A percentile compares a stretch with the other conserved stretches of the same genome.
Conservation (phyloP, 768 basidiomycete genomes). For the Hydnum rufescens region DNA sequence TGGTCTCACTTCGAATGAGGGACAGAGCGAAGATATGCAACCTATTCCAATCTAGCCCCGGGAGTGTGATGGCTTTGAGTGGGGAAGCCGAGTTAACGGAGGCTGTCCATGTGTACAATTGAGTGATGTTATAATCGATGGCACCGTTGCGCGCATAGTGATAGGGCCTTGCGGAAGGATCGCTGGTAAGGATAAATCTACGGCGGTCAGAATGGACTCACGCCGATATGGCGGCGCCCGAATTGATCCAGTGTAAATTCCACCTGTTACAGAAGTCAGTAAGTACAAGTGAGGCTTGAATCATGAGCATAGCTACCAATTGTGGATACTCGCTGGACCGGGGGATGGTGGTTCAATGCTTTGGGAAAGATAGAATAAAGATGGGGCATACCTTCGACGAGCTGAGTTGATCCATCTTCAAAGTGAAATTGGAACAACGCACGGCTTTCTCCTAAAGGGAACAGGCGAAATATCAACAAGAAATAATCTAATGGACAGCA, state of each 20-base stretch:
- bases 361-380: not conserved
- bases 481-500: not conserved
- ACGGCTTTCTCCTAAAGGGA: constrained; percentile 23
- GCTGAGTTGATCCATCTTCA: constrained; percentile 10
- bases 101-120: constrained; percentile 12
- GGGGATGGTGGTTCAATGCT: not conserved
- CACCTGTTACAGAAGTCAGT: constrained; percentile 10
- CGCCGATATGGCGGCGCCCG: constrained; percentile 11
- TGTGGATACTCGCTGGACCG: no score
- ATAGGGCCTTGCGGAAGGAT: constrained; percentile 10
- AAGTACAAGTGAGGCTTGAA: no score
- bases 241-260: constrained; percentile 13
- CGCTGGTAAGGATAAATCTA: not conserved
- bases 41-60: constrained; percentile 19
- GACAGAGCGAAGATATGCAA: constrained; percentile 14
- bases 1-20: constrained; percentile 8
- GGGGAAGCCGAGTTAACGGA: constrained; percentile 19
- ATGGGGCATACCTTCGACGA: constrained; percentile 9
- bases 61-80: constrained; percentile 28
- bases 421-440: constrained; percentile 25
- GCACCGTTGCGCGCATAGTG: constrained; percentile 5
- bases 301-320: no score
- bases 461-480: not conserved
- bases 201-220: not conserved
- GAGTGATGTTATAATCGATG: constrained; percentile 13